Evolutionary conservation across 2,329 filamentous ascomycete species (phyloP).

Genomic region (Gaeumannomyces sp.): DNA sequence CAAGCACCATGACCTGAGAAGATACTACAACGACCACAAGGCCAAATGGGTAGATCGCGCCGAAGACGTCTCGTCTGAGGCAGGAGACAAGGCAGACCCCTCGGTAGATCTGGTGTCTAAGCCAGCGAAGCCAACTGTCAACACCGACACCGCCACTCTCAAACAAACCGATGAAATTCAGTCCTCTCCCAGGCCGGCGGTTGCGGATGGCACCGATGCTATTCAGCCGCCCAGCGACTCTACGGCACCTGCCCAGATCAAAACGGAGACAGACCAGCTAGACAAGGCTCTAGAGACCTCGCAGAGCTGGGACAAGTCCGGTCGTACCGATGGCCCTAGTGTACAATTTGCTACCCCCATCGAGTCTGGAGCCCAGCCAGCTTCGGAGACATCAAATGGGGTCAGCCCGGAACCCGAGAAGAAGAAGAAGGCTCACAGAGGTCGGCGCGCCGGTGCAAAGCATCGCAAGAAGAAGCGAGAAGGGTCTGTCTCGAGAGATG

Average conservation of each 20-base stretch:
- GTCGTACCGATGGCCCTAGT: not conserved
- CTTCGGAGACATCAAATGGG: conserved; percentile 8
- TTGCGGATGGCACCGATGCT: not conserved
- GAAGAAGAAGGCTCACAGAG: conserved; percentile 63
- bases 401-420: conserved; percentile 27
- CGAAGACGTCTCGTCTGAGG: not conserved
- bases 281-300: not conserved
- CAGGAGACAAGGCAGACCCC: not conserved
- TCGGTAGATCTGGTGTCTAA: not conserved
- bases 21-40: conserved; percentile 16
- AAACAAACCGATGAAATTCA: too few species aligned
- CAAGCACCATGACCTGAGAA: conserved; percentile 23
- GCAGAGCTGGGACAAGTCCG: not conserved
- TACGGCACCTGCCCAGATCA: not conserved
- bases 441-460: conserved; percentile 65
- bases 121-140: not conserved
- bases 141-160: not conserved
- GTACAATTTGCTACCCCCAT: not conserved
- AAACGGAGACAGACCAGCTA: not conserved
- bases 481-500: conserved; percentile 42
- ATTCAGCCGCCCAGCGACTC: not conserved
- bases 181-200: too few species aligned
- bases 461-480: conserved; percentile 55
- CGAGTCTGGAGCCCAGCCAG: not conserved
- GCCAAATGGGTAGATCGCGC: conserved; percentile 8